These are phyloP conservation scores for Saussurea involucrata DNA, from an alignment of 129 eudicot species.

Conservation along the genomic window DNA sequence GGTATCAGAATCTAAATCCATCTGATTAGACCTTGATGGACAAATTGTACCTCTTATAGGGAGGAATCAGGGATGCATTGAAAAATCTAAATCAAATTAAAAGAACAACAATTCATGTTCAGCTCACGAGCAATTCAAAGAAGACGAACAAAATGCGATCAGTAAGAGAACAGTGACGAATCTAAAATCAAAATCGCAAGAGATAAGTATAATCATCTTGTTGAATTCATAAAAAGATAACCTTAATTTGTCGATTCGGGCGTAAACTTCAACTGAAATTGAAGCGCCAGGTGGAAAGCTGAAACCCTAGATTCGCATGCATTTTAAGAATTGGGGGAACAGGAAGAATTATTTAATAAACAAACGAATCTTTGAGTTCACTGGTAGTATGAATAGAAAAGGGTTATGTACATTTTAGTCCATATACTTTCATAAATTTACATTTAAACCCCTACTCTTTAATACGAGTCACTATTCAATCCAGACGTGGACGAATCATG, in stretches of 20 bases:
- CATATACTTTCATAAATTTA: neutral
- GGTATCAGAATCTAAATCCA: constrained; percentile 7
- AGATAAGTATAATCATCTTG: neutral
- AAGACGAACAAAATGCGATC: constrained; percentile 3
- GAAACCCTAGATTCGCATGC: constrained; percentile 34
- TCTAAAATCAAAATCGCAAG: neutral
- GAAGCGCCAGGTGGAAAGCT: constrained; percentile 14
- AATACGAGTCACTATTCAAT: neutral
- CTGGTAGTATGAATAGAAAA: constrained; percentile 3
- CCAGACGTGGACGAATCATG: neutral
- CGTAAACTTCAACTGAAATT: constrained; percentile 14
- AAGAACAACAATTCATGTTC: neutral
- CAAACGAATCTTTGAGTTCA: neutral
- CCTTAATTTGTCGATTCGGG: constrained; percentile 1
- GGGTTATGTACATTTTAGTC: constrained; percentile 8
- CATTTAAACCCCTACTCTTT: neutral
- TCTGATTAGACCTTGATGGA: neutral
- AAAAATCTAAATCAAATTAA: neutral
- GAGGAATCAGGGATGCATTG: neutral
- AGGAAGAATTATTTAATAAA: neutral
- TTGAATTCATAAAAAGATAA: neutral
- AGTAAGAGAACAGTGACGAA: constrained; percentile 8
- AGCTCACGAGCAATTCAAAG: constrained; percentile 4
- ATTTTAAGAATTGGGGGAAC: constrained; percentile 13
- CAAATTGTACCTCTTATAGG: neutral